phyloP scores from a whole-genome alignment of 495 filamentous ascomycete genomes.

The Hypoxylon rickii region DNA sequence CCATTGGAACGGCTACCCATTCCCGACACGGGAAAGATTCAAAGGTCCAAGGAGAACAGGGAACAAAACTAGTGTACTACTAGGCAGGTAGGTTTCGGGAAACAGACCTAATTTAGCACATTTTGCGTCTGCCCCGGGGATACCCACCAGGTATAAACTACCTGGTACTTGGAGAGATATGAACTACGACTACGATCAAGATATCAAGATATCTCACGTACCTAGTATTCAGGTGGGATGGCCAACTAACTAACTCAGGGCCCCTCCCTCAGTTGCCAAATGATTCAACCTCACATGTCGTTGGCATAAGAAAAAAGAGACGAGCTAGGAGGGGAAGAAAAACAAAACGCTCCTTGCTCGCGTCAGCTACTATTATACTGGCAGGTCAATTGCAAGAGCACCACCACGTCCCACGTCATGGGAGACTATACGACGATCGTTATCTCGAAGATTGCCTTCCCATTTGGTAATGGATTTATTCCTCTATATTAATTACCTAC shows the following conservation, averaged over 20 bases:
- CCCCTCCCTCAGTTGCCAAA: no score
- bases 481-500: no score
- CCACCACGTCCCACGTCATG: slow-evolving; percentile 9
- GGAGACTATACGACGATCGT: slow-evolving; percentile 17
- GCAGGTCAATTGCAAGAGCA: slow-evolving; percentile 18
- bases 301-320: background rate
- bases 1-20: slow-evolving; percentile 34
- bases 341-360: slow-evolving; percentile 20
- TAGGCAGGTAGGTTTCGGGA: slow-evolving; percentile 18
- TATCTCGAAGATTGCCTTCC: slow-evolving; percentile 23
- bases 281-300: no score
- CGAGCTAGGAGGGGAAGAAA: slow-evolving; percentile 12
- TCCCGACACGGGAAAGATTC: slow-evolving; percentile 24
- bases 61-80: no score
- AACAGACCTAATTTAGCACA: slow-evolving; percentile 25
- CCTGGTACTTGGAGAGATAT: no score
- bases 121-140: slow-evolving; percentile 16
- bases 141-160: slow-evolving; percentile 15
- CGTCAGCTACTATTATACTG: slow-evolving; percentile 1
- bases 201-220: no score
- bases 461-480: no score
- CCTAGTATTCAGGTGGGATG: no score
- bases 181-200: slow-evolving; percentile 16
- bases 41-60: no score
- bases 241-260: no score